Base-by-base conservation (phyloP, 2,329 filamentous ascomycete species). In the Fusarium sp. region DNA sequence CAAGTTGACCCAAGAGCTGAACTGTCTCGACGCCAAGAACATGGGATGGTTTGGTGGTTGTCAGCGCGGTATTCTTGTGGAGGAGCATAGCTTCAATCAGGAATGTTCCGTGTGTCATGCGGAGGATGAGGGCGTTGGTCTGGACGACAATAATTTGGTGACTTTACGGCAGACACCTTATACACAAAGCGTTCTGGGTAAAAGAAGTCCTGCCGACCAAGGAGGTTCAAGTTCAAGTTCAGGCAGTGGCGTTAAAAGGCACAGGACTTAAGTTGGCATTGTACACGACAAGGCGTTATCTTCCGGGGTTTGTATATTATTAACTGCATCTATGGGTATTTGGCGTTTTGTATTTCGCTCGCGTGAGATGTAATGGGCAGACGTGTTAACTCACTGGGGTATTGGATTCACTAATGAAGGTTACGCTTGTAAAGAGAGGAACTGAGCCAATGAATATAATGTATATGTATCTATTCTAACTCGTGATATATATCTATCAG, bases 21-120 rank as follows among this genome's bases (percentile, higher is more conserved):
- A 80, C 9, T 85, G 83, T 57, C 80, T 85, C 50, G 79, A 84
- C 64, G 82, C 83, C 37, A 85, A 85, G 70, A 85, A 85, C 74
- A 78, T 77, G 23, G 83, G 80, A 47, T 69, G 68, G 12, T 84
- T 85, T 55, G 83, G 83, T 40, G 74, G 79, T 46, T 85, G 83
- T 72, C 68, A 72, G 38, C 71, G 73, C 26, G 83, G 83, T 33
- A 76, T 83, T 31, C 70, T 77, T 38, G 68, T 77, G 37, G 82
- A 84, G 64, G 75, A 83, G 57, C 83, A 84, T 72, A 65, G 65
- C 4, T 84, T 83, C 61, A 82, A 84, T 67, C 83, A 84, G 62
- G 83, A 85, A 69, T 85, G 83, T 72, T 78, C 82, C 46, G 65
- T 74, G 15, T 85, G 83, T 57, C 68, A 76, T 45, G 79, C 80